A percentile compares a stretch with the other conserved stretches of the same genome.
Conservation (phyloP, 495 filamentous ascomycete genomes). For the Usnea hakonensis region DNA sequence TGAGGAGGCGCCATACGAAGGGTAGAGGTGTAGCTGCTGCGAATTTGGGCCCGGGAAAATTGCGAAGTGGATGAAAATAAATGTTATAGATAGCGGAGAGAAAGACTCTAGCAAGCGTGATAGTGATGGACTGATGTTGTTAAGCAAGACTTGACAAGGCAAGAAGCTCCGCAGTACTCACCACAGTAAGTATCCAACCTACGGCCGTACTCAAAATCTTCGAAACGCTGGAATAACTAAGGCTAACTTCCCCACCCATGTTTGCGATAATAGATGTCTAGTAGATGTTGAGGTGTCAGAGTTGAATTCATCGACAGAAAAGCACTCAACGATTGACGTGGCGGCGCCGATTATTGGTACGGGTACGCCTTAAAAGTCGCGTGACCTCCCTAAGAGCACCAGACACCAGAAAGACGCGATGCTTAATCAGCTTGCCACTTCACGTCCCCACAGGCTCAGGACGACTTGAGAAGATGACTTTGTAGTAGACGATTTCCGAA, state of each 20-base stretch:
- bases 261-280: background rate
- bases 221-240: background rate
- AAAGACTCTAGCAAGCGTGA: conserved; percentile 1
- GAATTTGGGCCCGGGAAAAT: conserved; percentile 40
- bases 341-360: background rate
- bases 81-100: conserved; percentile 33
- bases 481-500: conserved; percentile 77
- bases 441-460: conserved; percentile 70
- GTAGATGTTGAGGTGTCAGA: background rate
- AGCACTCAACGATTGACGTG: background rate
- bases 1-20: conserved; percentile 13
- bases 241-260: background rate
- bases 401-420: background rate
- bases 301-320: background rate
- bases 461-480: conserved; percentile 76
- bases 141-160: background rate
- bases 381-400: background rate
- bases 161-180: background rate
- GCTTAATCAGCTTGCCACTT: background rate
- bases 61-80: conserved; percentile 42
- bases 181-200: conserved; percentile 8
- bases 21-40: conserved; percentile 20
- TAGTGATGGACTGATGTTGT: background rate
- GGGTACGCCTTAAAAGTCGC: background rate
- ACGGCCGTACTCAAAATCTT: background rate